phyloP scores from a whole-genome alignment of 768 basidiomycete species.

The Favolaschia claudopus region DNA sequence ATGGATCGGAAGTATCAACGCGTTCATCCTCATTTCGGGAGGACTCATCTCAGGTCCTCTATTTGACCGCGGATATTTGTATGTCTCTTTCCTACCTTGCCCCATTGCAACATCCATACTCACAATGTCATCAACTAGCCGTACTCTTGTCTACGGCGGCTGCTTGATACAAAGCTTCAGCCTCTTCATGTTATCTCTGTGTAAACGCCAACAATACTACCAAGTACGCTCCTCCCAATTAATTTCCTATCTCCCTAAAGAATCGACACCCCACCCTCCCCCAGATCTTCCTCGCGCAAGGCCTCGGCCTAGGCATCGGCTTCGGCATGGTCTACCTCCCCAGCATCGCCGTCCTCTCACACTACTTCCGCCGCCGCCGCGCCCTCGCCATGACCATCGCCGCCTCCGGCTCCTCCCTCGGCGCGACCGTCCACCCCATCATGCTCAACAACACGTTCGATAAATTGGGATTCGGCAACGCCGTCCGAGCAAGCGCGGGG shows the following conservation, averaged over 20 bases:
- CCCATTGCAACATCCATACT: too few relatives aligned
- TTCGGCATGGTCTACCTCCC: slow-evolving; percentile 53
- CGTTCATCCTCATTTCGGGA: neutral
- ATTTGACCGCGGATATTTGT: too few relatives aligned
- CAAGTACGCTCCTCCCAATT: slow-evolving; percentile 44
- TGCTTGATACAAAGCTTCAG: slow-evolving; percentile 45
- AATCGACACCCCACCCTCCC: neutral
- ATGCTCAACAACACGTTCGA: slow-evolving; percentile 64
- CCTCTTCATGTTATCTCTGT: slow-evolving; percentile 55
- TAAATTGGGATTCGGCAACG: slow-evolving; percentile 58
- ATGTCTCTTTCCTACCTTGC: too few relatives aligned
- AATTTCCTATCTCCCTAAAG: too few relatives aligned
- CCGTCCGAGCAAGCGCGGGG: slow-evolving; percentile 57
- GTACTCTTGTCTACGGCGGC: slow-evolving; percentile 43
- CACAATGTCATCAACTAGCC: too few relatives aligned
- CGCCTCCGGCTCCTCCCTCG: slow-evolving; percentile 61
- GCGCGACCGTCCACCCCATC: slow-evolving; percentile 68
- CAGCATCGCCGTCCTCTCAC: slow-evolving; percentile 51
- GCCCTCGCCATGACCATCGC: slow-evolving; percentile 53
- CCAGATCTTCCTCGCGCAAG: neutral
- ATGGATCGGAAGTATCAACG: slow-evolving; percentile 2
- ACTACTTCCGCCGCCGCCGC: slow-evolving; percentile 48
- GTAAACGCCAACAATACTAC: slow-evolving; percentile 48
- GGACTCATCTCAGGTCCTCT: neutral
- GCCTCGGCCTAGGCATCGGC: slow-evolving; percentile 40